Conservation (phyloP, 2,329 filamentous ascomycete species). For the Sodiomyces alkalinus region DNA sequence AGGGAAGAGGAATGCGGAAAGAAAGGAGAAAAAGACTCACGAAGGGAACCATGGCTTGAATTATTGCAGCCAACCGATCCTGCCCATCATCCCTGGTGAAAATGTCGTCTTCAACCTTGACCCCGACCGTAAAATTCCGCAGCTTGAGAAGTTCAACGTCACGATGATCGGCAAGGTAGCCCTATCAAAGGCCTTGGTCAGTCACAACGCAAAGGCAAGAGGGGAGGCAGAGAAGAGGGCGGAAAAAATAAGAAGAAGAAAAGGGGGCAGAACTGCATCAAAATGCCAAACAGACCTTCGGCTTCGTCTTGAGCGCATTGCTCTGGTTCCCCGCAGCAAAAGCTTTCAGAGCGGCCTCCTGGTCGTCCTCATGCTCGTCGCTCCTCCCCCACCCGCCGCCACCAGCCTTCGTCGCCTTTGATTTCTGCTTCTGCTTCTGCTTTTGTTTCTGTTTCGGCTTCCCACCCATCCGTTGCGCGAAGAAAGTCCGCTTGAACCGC, state of each 20-base stretch:
- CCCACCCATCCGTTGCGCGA: too few species aligned
- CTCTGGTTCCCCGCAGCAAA: slow-evolving; percentile 57
- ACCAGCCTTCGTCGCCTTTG: slow-evolving; percentile 27
- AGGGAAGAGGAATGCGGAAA: too few species aligned
- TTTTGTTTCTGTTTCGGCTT: slow-evolving; percentile 5
- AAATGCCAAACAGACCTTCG: slow-evolving; percentile 56
- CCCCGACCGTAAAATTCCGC: slow-evolving; percentile 61
- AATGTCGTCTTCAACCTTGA: slow-evolving; percentile 48
- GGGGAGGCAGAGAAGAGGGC: neutral
- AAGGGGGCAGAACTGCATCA: too few species aligned
- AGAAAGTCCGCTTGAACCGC: slow-evolving; percentile 47
- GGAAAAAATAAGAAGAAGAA: neutral
- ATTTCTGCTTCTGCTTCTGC: slow-evolving; percentile 17
- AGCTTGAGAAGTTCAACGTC: slow-evolving; percentile 73
- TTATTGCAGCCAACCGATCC: slow-evolving; percentile 46
- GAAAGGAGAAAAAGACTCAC: slow-evolving; percentile 44
- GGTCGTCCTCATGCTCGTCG: slow-evolving; percentile 36
- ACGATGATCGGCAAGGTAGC: slow-evolving; percentile 56
- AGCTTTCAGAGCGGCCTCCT: slow-evolving; percentile 45
- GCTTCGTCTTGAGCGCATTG: slow-evolving; percentile 69
- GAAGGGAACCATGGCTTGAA: slow-evolving; percentile 60
- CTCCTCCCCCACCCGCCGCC: slow-evolving; percentile 22
- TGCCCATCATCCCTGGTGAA: slow-evolving; percentile 48
- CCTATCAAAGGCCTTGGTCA: too few species aligned
- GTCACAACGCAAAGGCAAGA: neutral